Base-by-base conservation (phyloP, 2,329 filamentous ascomycete species). In the Orbilia javanica region DNA sequence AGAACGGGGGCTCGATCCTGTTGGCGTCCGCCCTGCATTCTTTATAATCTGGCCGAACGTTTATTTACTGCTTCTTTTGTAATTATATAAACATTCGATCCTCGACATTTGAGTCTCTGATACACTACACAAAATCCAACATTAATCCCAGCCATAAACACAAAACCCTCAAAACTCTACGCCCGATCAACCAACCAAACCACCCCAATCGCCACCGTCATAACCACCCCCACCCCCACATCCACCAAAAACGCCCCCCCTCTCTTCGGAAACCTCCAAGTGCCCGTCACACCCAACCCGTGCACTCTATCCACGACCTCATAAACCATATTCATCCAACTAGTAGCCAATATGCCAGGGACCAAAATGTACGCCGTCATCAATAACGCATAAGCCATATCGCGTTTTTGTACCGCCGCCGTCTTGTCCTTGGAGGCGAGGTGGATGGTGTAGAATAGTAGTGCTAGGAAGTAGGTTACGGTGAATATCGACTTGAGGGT, bases 231-330 rank as follows among this genome's bases (percentile, higher is more conserved):
- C 0, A 69, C 50, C 4, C 15, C 20, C n/a, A 69, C 11, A 60
- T 69, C 66, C 7, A 69, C n/a, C n/a, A 62, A 34, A 25, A 69
- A 69, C 1, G 50, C 48, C 3, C 66, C 66, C 0, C 31, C 50
- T 27, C 66, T 39, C 25, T 22, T 57, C 22, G 66, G 66, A 22
- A 60, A 50, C 66, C 66, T 69, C 66, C 50, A 69, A 20, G 48
- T 69, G 8, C 36, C 36, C 15, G 18, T 3, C 1, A 60, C 15
- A 0, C 39, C 27, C 8, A 69, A 11, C 34, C 66, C 50, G 18
- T 69, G 66, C 20, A 69, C 66, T 13, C 31, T 13, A 60, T 69
- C 66, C 34, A 69, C 27, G 15, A 69, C 27, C n/a, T 46, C 36
- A 60, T 52, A 69, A 0, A 27, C 29, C 50, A 62, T 22, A 39